Base-by-base conservation (phyloP, 371 early-diverging fungal species). In the Nosema muscidifuracis region DNA sequence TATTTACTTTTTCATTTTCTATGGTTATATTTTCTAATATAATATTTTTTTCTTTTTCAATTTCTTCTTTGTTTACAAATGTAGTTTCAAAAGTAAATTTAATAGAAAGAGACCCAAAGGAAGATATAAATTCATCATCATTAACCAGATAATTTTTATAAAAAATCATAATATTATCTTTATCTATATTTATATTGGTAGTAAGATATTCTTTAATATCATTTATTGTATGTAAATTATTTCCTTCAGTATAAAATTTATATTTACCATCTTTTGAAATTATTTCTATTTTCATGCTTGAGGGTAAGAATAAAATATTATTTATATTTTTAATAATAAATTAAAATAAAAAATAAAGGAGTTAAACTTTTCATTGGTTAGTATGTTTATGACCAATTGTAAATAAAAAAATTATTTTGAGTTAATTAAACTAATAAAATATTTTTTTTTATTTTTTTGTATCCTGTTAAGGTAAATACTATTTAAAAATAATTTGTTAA, bases 161-260 rank as follows among this genome's bases (percentile, higher is more conserved):
- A 34, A 24, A 58, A 6, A 58, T 34, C 2, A 20, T 2, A 9
- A 58, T 58, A 58, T 18, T 58, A 2, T 58, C 6, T 9, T 58
- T 58, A 1, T 58, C 12, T 34, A 34, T 6, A 10, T 30, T 9
- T n/a, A n/a, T 4, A 58, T n/a, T 34, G 15, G 6, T 34, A 15
- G n/a, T 30, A 18, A 58, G 58, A 58, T 58, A 58, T 34, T 58
- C 36, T 22, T 58, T 58, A 16, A 58, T 24, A 58, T 58, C 58
- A 10, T 58, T 34, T 24, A 58, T 18, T 34, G 31, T 30, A 13
- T 24, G 2, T 34, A 30, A 13, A n/a, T 58, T 36, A 31, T 30
- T 58, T 7, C 1, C 15, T 36, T 58, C 58, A 9, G 31, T 58
- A 20, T 58, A 30, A 34, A 58, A 34, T n/a, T 58, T 58, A 34